Conservation (phyloP, 1,284 basidiomycete genomes). For the Cryptococcus jaspeensis region DNA sequence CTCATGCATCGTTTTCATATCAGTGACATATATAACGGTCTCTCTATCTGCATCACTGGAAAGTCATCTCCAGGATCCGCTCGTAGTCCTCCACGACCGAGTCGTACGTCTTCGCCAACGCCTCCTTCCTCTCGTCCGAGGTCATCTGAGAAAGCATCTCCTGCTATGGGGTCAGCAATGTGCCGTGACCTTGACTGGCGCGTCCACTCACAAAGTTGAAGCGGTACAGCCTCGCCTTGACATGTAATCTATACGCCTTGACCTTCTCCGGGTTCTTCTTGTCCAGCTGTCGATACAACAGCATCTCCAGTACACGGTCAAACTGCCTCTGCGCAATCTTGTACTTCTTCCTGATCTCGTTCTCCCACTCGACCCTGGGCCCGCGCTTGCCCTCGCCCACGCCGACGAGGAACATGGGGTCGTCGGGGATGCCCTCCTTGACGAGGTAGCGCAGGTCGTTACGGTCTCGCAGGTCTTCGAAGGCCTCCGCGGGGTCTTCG, state of each 20-base stretch:
- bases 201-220: conserved; percentile 78
- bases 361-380: conserved; percentile 62
- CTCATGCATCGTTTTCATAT: conserved; percentile 1
- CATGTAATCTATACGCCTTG: conserved; percentile 69
- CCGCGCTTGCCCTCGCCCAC: conserved; percentile 34
- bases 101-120: conserved; percentile 91
- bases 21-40: not conserved
- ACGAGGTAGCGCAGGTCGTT: conserved; percentile 79
- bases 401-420: conserved; percentile 35
- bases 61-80: conserved; percentile 64
- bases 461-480: conserved; percentile 78
- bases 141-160: conserved; percentile 83
- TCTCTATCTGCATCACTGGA: conserved; percentile 19
- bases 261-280: conserved; percentile 59
- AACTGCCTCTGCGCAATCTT: conserved; percentile 97
- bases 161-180: conserved; percentile 52
- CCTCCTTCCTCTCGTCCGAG: conserved; percentile 77
- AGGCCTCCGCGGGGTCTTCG: conserved; percentile 86
- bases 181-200: not conserved
- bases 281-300: conserved; percentile 72
- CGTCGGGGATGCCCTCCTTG: conserved; percentile 33
- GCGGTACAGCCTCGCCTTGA: conserved; percentile 88
- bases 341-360: conserved; percentile 71
- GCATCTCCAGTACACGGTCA: conserved; percentile 86
- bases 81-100: conserved; percentile 82